Conservation (phyloP, 1,139 yeast genomes). For the Geotrichum fermentans region DNA sequence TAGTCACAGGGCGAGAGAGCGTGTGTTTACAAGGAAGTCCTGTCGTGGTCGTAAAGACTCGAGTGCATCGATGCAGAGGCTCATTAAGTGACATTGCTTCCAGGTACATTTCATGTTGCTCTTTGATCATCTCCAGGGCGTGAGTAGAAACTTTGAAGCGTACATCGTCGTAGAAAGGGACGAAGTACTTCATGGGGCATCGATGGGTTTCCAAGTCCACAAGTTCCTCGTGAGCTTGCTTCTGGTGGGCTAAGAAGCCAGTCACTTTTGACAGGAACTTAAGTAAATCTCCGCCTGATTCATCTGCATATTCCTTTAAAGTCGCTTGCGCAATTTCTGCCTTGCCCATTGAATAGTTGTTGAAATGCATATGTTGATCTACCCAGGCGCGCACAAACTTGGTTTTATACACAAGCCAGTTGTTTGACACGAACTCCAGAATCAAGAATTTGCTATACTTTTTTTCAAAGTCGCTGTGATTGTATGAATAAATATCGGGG, state of each 20-base stretch:
- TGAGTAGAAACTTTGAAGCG: conserved; percentile 19
- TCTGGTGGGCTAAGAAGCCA: conserved; percentile 9
- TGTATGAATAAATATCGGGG: conserved; percentile 19
- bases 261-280: conserved; percentile 15
- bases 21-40: conserved; percentile 21
- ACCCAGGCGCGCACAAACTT: conserved; percentile 22
- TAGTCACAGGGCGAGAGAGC: conserved; percentile 19
- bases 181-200: conserved; percentile 20
- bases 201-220: conserved; percentile 13
- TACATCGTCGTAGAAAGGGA: conserved; percentile 21
- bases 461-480: conserved; percentile 16
- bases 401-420: conserved; percentile 20
- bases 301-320: conserved; percentile 9
- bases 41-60: conserved; percentile 20
- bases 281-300: conserved; percentile 17
- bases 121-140: conserved; percentile 20
- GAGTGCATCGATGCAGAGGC: conserved; percentile 18
- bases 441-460: conserved; percentile 14
- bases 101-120: conserved; percentile 20
- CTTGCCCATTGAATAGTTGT: conserved; percentile 21
- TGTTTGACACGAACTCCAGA: conserved; percentile 16
- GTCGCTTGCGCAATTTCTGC: conserved; percentile 21
- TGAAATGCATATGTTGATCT: conserved; percentile 20
- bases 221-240: conserved; percentile 12
- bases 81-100: conserved; percentile 16